Conservation (phyloP, 306 rosid genomes). For the Quercus agrifolia region DNA sequence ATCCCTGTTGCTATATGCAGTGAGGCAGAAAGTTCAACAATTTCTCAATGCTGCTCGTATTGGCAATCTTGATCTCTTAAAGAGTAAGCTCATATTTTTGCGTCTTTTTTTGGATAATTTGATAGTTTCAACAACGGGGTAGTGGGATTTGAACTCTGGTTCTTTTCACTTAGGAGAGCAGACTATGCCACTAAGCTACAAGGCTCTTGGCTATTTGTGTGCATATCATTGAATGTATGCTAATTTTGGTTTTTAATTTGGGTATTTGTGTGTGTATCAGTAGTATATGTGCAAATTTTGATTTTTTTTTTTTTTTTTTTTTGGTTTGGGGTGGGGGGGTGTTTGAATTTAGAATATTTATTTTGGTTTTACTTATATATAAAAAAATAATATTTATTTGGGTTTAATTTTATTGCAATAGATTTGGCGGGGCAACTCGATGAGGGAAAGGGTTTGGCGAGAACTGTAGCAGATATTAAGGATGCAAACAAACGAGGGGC, state of each 20-base stretch:
- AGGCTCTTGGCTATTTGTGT: too few relatives aligned
- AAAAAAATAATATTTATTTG: not conserved
- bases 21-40: slow-evolving; percentile 72
- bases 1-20: slow-evolving; percentile 35
- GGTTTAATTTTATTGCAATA: slow-evolving; percentile 19
- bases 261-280: not conserved
- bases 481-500: slow-evolving; percentile 97
- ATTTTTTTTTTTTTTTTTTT: too few relatives aligned
- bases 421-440: slow-evolving; percentile 71
- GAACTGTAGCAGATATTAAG: slow-evolving; percentile 68
- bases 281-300: too few relatives aligned
- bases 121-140: too few relatives aligned
- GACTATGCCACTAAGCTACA: too few relatives aligned
- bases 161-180: too few relatives aligned
- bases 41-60: slow-evolving; percentile 81
- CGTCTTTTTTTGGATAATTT: too few relatives aligned
- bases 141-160: too few relatives aligned
- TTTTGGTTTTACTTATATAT: not conserved
- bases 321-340: not conserved
- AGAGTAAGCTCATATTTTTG: slow-evolving; percentile 40
- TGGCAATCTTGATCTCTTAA: slow-evolving; percentile 78
- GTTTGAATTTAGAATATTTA: not conserved
- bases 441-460: slow-evolving; percentile 65
- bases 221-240: too few relatives aligned
- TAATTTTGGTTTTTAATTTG: too few relatives aligned